These are phyloP conservation scores for Saitozyma sp. DNA, from an alignment of 768 basidiomycete species.

Conservation along the genomic window DNA sequence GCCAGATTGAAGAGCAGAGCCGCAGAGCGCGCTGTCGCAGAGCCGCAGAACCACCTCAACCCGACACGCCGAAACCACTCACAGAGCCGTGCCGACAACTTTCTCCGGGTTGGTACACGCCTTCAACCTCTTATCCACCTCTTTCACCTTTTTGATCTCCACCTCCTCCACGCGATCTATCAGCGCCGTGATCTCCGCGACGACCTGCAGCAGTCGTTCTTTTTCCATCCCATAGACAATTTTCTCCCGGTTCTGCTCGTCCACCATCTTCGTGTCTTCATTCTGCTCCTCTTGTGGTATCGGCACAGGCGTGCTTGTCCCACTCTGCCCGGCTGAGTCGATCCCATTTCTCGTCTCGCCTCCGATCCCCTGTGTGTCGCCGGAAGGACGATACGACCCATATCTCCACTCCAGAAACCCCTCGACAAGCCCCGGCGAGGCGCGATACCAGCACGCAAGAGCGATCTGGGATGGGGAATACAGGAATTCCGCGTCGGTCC, in stretches of 20 bases:
- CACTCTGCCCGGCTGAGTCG: not conserved
- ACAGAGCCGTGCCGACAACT: constrained; percentile 71
- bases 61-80: constrained; percentile 14
- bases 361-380: too few species aligned
- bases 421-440: constrained; percentile 59
- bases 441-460: constrained; percentile 71
- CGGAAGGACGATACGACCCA: too few species aligned
- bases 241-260: constrained; percentile 12
- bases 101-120: constrained; percentile 96
- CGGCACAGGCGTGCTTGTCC: not conserved
- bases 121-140: constrained; percentile 81
- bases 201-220: constrained; percentile 43
- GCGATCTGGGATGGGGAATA: constrained; percentile 94
- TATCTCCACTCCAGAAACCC: constrained; percentile 31
- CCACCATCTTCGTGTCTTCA: not conserved
- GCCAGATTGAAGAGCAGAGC: too few species aligned
- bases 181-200: constrained; percentile 62
- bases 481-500: constrained; percentile 87
- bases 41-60: too few species aligned
- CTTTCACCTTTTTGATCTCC: constrained; percentile 79
- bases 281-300: constrained; percentile 4
- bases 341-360: too few species aligned
- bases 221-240: constrained; percentile 28
- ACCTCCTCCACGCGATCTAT: constrained; percentile 61
- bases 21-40: too few species aligned